Percentiles rank a stretch among this genome's conserved stretches.
Evolutionary conservation across 139 green algal genomes (phyloP).

Genomic region (Coelastrella sp.): DNA sequence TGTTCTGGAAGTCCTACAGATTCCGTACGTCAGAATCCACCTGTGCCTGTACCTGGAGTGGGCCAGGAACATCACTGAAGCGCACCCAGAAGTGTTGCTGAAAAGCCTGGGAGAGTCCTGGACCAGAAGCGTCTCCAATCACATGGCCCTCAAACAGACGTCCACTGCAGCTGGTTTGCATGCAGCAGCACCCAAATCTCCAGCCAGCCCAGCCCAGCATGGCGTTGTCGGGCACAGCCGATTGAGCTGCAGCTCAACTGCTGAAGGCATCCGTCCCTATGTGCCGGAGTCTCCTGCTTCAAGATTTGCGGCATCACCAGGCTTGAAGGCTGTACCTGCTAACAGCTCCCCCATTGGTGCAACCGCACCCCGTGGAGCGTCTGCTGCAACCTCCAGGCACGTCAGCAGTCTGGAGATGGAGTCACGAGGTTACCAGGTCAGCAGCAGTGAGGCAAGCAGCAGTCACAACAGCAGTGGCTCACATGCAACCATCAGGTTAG

Average conservation of each 20-base stretch:
- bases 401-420: no score
- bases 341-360: no score
- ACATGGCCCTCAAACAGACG: not conserved
- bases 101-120: not conserved
- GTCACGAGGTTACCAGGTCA: no score
- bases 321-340: no score
- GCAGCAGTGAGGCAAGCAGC: not conserved
- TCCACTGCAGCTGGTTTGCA: not conserved
- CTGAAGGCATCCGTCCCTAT: not conserved
- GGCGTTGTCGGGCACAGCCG: not conserved
- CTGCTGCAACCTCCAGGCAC: no score
- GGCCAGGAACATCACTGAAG: constrained; percentile 27
- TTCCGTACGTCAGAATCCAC: constrained; percentile 36
- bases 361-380: no score
- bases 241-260: not conserved
- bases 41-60: constrained; percentile 43
- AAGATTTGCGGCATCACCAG: no score
- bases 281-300: no score
- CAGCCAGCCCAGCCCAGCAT: not conserved
- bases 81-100: constrained; percentile 35
- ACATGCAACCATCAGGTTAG: not conserved
- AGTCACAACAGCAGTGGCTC: not conserved
- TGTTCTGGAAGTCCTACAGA: constrained; percentile 25
- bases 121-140: not conserved
- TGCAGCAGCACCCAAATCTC: not conserved